Base-by-base conservation (phyloP, 2,329 filamentous ascomycete species). In the Myotisia sp. region DNA sequence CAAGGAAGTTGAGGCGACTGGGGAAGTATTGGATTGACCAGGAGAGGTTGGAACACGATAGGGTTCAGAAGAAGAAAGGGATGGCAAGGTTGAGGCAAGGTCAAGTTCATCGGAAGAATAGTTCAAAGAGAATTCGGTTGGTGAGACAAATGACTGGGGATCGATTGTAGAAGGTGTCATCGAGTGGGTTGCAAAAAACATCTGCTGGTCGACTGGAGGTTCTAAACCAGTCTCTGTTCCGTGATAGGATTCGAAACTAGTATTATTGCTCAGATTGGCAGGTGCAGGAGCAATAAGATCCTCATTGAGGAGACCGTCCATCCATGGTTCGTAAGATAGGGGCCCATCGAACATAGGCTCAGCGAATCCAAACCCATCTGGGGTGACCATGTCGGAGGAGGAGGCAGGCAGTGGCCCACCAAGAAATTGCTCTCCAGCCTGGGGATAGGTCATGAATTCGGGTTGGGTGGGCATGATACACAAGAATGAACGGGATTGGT, bases 271-370 rank as follows among this genome's bases (percentile, higher is more conserved):
- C 29, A 18, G 23, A n/a, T 18, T 17, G 28, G 16, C 28, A 27
- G 32, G 30, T 23, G 30, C 21, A 19, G 34, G 18, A 20, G 34
- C 19, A 13, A 37, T 24, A 24, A 39, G 28, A 19, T 29, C 24
- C 20, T 42, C 37, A 34, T 42, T 37, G 22, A 42, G 34, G 23
- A 42, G 33, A 24, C 38, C 40, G 17, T 37, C 33, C 34, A 42
- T 42, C 40, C 40, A 42, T 23, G 40, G 37, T 32, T 42, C 40
- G 27, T 37, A 26, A 17, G 13, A n/a, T n/a, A n/a, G n/a, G 3
- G 17, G 23, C 21, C 19, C 33, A 23, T 20, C 34, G 24, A 35
- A 16, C 12, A 37, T 16, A 23, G 32, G 34, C 23, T 41, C 36
- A 23, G 32, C 33, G 29, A 23, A 32, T 23, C 29, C 29, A 9